These are phyloP conservation scores for Verticillium nonalfalfae DNA, from an alignment of 2,329 filamentous ascomycete genomes.

Conservation along the genomic window DNA sequence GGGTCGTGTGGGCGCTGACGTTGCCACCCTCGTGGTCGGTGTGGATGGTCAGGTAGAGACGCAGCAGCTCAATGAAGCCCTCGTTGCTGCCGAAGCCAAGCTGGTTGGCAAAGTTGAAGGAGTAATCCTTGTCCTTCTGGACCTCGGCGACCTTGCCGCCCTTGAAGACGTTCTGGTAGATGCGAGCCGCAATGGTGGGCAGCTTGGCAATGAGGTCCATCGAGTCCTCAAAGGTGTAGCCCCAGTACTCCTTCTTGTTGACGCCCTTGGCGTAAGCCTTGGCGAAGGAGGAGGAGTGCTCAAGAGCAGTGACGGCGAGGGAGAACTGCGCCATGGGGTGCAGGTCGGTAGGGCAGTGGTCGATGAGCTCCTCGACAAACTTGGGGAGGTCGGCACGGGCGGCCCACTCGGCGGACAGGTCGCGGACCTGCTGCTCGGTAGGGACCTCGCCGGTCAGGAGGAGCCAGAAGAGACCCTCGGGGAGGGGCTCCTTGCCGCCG, in stretches of 20 bases:
- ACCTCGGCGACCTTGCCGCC: conserved; percentile 94
- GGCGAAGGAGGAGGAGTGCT: conserved; percentile 96
- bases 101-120: conserved; percentile 99
- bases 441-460: conserved; percentile 97
- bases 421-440: conserved; percentile 95
- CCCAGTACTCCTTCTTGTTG: conserved; percentile 99
- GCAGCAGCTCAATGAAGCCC: conserved; percentile 97
- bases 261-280: conserved; percentile 99
- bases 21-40: conserved; percentile 99
- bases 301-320: conserved; percentile 91
- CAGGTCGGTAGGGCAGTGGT: conserved; percentile 97
- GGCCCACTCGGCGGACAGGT: conserved; percentile 97
- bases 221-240: conserved; percentile 97
- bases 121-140: conserved; percentile 99
- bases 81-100: conserved; percentile 92
- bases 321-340: conserved; percentile 99
- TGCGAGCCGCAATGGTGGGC: conserved; percentile 93
- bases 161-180: conserved; percentile 99
- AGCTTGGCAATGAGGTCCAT: conserved; percentile 99
- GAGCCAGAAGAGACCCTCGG: conserved; percentile 99
- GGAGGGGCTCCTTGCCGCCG: conserved; percentile 92
- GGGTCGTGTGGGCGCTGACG: conserved; percentile 96
- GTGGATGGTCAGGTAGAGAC: conserved; percentile 99
- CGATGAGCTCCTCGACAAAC: conserved; percentile 98
- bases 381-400: conserved; percentile 95